These are phyloP conservation scores for Dysphania ambrosioides DNA, from an alignment of 148 eudicot genomes.

Conservation along the genomic window DNA sequence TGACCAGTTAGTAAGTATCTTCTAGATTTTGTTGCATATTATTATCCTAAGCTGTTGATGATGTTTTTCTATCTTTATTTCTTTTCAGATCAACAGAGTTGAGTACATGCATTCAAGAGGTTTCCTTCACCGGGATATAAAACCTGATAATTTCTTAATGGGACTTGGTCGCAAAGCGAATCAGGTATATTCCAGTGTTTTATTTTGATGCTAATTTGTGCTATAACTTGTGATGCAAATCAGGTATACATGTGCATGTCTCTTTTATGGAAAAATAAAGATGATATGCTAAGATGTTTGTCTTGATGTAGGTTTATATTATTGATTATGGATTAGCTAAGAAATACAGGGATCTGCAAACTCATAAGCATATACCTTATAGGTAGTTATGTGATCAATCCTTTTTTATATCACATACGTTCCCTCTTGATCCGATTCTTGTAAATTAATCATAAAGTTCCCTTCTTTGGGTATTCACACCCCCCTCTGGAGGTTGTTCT, in stretches of 20 bases:
- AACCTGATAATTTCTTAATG: conserved; percentile 88
- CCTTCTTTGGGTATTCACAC: not conserved
- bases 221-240: too few species aligned
- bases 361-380: conserved; percentile 95
- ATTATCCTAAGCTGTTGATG: conserved; percentile 14
- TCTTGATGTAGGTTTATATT: conserved; percentile 54
- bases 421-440: not conserved
- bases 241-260: not conserved
- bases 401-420: not conserved
- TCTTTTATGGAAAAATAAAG: not conserved
- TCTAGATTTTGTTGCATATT: conserved; percentile 2
- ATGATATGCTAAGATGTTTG: conserved; percentile 12
- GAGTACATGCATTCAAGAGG: conserved; percentile 86
- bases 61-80: conserved; percentile 5
- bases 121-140: conserved; percentile 92
- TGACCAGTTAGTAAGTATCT: conserved; percentile 67
- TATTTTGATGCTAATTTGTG: too few species aligned
- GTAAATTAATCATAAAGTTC: too few species aligned
- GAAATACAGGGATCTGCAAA: conserved; percentile 91
- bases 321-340: conserved; percentile 95
- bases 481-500: not conserved
- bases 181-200: conserved; percentile 63
- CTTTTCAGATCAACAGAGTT: conserved; percentile 64
- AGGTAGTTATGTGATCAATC: conserved; percentile 39
- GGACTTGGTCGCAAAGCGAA: conserved; percentile 87